These are phyloP conservation scores for Prunus salicina DNA, from an alignment of 306 rosid species.

Conservation along the genomic window DNA sequence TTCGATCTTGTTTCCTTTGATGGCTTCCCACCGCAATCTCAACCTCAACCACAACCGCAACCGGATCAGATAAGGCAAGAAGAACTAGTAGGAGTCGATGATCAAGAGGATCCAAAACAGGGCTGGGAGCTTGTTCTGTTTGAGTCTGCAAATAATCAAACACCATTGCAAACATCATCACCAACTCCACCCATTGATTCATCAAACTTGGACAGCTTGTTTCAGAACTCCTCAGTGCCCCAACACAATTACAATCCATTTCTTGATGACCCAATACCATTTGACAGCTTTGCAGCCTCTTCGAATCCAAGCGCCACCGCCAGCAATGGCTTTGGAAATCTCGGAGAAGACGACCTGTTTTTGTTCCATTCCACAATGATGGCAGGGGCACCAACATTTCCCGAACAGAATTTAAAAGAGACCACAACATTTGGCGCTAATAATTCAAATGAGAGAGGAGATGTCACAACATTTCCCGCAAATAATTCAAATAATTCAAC, in stretches of 20 bases:
- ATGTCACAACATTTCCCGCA: background rate
- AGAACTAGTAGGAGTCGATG: background rate
- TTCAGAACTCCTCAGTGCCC: slow-evolving; percentile 27
- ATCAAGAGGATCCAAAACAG: slow-evolving; percentile 4
- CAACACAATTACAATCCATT: slow-evolving; percentile 63
- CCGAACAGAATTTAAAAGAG: background rate
- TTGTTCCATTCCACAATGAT: slow-evolving; percentile 18
- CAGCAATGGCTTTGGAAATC: background rate
- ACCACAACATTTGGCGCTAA: background rate
- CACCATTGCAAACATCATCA: background rate
- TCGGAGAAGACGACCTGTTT: slow-evolving; percentile 8
- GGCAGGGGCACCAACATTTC: background rate
- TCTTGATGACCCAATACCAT: slow-evolving; percentile 33
- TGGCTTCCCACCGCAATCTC: background rate
- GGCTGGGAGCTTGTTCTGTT: slow-evolving; percentile 65
- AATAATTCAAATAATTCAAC: background rate
- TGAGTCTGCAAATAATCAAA: slow-evolving; percentile 26
- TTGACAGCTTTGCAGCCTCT: background rate
- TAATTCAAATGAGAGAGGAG: background rate
- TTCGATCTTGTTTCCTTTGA: slow-evolving; percentile 25
- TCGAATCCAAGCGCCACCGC: background rate
- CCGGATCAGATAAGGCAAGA: slow-evolving; percentile 6
- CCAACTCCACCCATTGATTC: slow-evolving; percentile 13
- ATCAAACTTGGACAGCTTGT: slow-evolving; percentile 4
- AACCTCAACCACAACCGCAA: background rate